Evolutionary conservation across 1,284 basidiomycete species (phyloP), one percentile per base, ranked within the genome.

Genomic region (Trichosporon ovoides): DNA sequence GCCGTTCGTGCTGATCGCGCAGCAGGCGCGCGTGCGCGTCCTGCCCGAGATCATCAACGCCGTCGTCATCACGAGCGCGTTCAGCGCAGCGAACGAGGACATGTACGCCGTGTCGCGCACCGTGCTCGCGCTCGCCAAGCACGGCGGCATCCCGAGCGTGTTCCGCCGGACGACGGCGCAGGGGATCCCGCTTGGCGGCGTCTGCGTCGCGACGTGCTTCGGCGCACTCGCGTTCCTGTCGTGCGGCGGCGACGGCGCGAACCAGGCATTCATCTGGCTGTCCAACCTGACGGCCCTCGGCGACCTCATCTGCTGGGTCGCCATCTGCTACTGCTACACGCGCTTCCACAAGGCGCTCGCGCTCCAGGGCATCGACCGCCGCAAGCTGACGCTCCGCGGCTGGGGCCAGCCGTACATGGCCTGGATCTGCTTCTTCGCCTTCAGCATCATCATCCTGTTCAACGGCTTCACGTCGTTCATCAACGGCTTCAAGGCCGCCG

Each of bases 251-350:
- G 73, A 68, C 43, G 83, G 82, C 52, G 80, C 85, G 7, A 84
- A 85, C 38, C 79, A 73, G 46, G 86, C 89, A 36, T 88, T 93
- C 72, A 70, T 72, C 22, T 90, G 87, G 86, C 84, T 91, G 63
- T 69, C 83, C 28, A 87, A 85, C 76, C 85, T 89, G 69, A 56
- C 52, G 49, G 52, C 53, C 7, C 62, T 68, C 55, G 12, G 54
- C 43, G 24, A 84, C 18, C 71, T 86, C 55, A 81, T 89, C 78
- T 87, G 86, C 16, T 92, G 89, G 89, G 85, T 88, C 66, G 86
- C 84, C 57, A 91, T 91, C 67, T 79, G 78, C 34, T 60, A 89
- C 38, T 88, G 86, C 6, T 91, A 90, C 69, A 68, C 88, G 53
- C 84, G 86, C 31, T 91, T 92, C 80, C 81, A 88, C 70, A 71